A percentile compares a stretch with the other conserved stretches of the same genome.
Evolutionary conservation across 106 monocot genomes (phyloP).

Genomic region (Phalaenopsis aphrodite): DNA sequence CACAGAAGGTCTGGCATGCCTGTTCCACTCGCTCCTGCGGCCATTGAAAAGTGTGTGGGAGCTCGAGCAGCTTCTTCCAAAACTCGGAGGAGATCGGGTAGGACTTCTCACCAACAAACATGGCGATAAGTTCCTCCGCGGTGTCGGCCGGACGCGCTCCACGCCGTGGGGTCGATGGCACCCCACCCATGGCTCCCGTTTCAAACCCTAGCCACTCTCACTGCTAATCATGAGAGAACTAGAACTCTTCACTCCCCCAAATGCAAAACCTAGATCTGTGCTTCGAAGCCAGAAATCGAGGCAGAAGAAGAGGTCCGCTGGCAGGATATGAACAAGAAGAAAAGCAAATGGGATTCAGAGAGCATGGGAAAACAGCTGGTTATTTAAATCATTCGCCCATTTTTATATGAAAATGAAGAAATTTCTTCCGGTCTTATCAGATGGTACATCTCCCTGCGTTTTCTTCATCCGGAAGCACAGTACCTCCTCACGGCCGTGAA

Average conservation of each 20-base stretch:
- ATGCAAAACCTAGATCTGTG: background rate
- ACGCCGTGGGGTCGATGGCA: conserved; percentile 72
- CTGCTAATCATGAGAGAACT: background rate
- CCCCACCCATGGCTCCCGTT: conserved; percentile 49
- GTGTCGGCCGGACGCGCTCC: conserved; percentile 25
- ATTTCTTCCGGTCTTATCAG: background rate
- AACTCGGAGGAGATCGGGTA: conserved; percentile 81
- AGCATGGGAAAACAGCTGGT: background rate
- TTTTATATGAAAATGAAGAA: too few relatives aligned
- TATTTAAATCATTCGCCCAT: too few relatives aligned
- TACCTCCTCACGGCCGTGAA: background rate
- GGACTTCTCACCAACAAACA: conserved; percentile 66
- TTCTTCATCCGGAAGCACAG: background rate
- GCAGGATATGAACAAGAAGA: background rate
- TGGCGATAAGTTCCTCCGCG: conserved; percentile 69
- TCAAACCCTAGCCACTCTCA: conserved; percentile 5
- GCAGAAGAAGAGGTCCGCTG: background rate
- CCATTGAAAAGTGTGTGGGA: conserved; percentile 77
- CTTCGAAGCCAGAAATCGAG: background rate
- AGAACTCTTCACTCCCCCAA: background rate
- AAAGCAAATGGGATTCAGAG: background rate
- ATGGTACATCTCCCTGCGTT: background rate
- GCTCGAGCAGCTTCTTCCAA: conserved; percentile 83
- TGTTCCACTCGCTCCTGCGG: conserved; percentile 49
- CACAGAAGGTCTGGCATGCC: conserved; percentile 71